These are phyloP conservation scores for Eucalyptus curtisii DNA, from an alignment of 345 rosid species.

Conservation along the genomic window DNA sequence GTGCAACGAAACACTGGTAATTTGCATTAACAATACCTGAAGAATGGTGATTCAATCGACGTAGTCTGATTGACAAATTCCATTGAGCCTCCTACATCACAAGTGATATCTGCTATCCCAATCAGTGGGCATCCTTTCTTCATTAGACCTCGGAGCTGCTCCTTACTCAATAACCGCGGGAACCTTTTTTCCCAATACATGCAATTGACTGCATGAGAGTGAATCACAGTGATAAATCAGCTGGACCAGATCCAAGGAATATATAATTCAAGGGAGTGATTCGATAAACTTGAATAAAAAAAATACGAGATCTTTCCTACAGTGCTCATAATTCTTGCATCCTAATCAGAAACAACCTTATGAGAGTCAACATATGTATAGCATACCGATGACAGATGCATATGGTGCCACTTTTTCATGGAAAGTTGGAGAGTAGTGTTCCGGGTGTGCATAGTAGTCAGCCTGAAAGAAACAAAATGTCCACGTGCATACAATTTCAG, in stretches of 20 bases:
- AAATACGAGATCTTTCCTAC: not conserved
- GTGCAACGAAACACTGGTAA: not conserved
- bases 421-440: conserved; percentile 67
- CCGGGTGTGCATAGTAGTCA: conserved; percentile 92
- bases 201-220: conserved; percentile 59
- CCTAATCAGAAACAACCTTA: not conserved
- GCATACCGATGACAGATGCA: conserved; percentile 73
- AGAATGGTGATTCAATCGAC: conserved; percentile 73
- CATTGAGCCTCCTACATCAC: conserved; percentile 81
- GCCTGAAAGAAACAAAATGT: conserved; percentile 29
- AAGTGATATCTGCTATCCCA: conserved; percentile 85
- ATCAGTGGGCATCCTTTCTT: conserved; percentile 63
- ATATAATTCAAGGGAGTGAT: not conserved
- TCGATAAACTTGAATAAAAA: not conserved
- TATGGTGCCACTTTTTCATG: conserved; percentile 73
- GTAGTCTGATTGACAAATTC: conserved; percentile 76
- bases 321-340: not conserved
- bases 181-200: conserved; percentile 95
- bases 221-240: not conserved
- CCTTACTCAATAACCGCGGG: conserved; percentile 58
- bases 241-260: not conserved
- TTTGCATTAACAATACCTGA: conserved; percentile 30
- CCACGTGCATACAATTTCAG: not conserved
- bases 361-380: not conserved
- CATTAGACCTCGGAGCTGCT: conserved; percentile 55